These are phyloP conservation scores for Hypoxylon sp. DNA, from an alignment of 2,329 filamentous ascomycete species.

Conservation along the genomic window DNA sequence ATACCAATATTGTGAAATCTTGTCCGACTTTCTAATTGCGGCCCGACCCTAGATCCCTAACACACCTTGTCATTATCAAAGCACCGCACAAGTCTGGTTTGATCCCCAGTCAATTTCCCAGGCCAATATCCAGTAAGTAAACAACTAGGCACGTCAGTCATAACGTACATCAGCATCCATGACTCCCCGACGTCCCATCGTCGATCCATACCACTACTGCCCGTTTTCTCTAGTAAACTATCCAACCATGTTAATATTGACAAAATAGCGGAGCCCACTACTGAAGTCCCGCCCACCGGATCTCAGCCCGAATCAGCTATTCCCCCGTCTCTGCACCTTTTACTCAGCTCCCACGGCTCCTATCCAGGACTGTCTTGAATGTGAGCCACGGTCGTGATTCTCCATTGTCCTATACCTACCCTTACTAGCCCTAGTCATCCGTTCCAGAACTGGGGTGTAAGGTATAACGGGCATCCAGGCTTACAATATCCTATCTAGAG, in stretches of 20 bases:
- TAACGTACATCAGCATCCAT: slow-evolving; percentile 38
- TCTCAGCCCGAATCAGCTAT: slow-evolving; percentile 40
- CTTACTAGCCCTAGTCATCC: slow-evolving; percentile 11
- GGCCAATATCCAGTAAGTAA: slow-evolving; percentile 31
- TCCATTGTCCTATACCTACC: slow-evolving; percentile 7
- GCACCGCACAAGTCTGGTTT: slow-evolving; percentile 7
- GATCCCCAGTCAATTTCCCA: slow-evolving; percentile 16
- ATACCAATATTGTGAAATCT: slow-evolving; percentile 26
- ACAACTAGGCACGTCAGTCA: slow-evolving; percentile 37
- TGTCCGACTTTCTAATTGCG: slow-evolving; percentile 34
- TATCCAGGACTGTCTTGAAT: slow-evolving; percentile 20
- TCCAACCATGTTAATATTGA: slow-evolving; percentile 43
- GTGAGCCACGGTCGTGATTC: slow-evolving; percentile 21
- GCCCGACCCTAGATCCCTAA: slow-evolving; percentile 33
- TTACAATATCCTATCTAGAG: slow-evolving; percentile 10
- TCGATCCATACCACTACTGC: slow-evolving; percentile 39
- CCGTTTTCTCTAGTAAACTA: slow-evolving; percentile 21
- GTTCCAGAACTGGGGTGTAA: slow-evolving; percentile 9
- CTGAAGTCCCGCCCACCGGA: slow-evolving; percentile 33
- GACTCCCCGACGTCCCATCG: slow-evolving; percentile 30
- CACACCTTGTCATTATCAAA: slow-evolving; percentile 11
- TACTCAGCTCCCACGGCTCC: slow-evolving; percentile 23
- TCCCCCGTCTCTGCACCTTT: slow-evolving; percentile 22
- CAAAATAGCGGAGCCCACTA: slow-evolving; percentile 42
- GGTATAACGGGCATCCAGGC: slow-evolving; percentile 11